Base-by-base conservation (phyloP, 2,329 filamentous ascomycete genomes). In the Metarhizium brunneum region DNA sequence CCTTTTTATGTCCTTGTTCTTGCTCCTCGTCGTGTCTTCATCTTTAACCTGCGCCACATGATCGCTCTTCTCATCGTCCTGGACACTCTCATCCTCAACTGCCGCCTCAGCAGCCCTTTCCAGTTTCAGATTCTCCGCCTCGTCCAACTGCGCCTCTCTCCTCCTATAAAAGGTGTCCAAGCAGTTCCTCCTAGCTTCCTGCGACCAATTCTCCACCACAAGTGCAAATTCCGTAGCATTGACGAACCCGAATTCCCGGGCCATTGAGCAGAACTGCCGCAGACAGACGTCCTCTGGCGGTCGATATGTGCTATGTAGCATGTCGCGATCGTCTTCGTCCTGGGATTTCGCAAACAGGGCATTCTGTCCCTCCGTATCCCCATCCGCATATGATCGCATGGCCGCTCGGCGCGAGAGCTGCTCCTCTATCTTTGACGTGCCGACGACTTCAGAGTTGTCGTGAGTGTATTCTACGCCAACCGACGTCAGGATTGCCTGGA, bases 401-500 rank as follows among this genome's bases (percentile, higher is more conserved):
- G 87, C 84, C 4, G 92, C 94, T 47, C 83, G 84, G 20, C 85
- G 85, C 49, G 88, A 92, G 5, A 99, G 81, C 56, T 86, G 83
- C 60, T 88, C 87, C 71, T 99, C 94, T n/a, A 96, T 81, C 62
- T 87, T 90, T n/a, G 88, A 94, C 1, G 90, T 87, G 11, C 94
- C 94, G 56, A 99, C 83, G 14, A 99, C 92, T 70, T 99, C 92
- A 1, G 89, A 90, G 67, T 99, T 99, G 63, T 97, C 88, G 66
- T 99, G 94, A 0, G 91, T 95, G 68, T 99, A 99, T 65, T 94
- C 86, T 0, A 99, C 92, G 2, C 94, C 94, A 0, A 89, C 91
- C 7, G 86, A 84, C 2, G 89, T 84, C 1, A 99, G 81, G 59
- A 99, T 97, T 2, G 91, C 94, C 62, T 92, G 87, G 36, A 97